Evolutionary conservation across 257 asterid species (phyloP).

Genomic region (Petrea volubilis): DNA sequence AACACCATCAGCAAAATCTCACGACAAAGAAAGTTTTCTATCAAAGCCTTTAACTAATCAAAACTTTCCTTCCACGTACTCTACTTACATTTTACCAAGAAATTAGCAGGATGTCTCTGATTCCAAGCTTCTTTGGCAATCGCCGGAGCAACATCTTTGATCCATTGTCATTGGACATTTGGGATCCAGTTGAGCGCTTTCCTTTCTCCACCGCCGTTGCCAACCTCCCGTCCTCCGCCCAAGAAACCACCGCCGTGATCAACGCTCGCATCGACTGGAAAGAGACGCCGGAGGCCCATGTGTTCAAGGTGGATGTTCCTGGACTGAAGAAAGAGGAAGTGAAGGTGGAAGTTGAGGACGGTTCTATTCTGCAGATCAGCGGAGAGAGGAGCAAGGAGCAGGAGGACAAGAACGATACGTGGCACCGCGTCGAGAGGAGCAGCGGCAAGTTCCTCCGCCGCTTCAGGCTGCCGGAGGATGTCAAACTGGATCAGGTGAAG

Average conservation of each 20-base stretch:
- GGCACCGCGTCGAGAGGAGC: constrained; percentile 25
- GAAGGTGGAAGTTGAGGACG: constrained; percentile 26
- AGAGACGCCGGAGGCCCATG: constrained; percentile 28
- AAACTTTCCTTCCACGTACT: too few species aligned
- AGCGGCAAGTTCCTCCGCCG: constrained; percentile 26
- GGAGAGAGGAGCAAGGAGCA: constrained; percentile 29
- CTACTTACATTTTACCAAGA: too few species aligned
- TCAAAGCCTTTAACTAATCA: too few species aligned
- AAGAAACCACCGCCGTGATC: not conserved
- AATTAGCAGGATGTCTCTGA: constrained; percentile 31
- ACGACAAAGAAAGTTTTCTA: too few species aligned
- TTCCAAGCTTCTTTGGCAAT: constrained; percentile 24
- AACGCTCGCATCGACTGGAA: constrained; percentile 27
- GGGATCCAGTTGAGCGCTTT: constrained; percentile 24
- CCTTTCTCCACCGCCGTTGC: not conserved
- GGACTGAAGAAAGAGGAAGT: constrained; percentile 28
- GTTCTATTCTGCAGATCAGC: constrained; percentile 16
- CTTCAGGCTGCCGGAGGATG: constrained; percentile 25
- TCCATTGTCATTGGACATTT: constrained; percentile 22
- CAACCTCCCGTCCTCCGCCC: not conserved
- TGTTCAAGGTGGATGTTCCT: constrained; percentile 24
- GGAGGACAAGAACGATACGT: constrained; percentile 26
- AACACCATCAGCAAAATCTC: too few species aligned
- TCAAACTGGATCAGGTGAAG: constrained; percentile 15
- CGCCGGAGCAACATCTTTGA: constrained; percentile 17